Evolutionary conservation across 2,329 filamentous ascomycete species (phyloP), one percentile per base, ranked within the genome.

Genomic region (Chaetothyriales sp.): DNA sequence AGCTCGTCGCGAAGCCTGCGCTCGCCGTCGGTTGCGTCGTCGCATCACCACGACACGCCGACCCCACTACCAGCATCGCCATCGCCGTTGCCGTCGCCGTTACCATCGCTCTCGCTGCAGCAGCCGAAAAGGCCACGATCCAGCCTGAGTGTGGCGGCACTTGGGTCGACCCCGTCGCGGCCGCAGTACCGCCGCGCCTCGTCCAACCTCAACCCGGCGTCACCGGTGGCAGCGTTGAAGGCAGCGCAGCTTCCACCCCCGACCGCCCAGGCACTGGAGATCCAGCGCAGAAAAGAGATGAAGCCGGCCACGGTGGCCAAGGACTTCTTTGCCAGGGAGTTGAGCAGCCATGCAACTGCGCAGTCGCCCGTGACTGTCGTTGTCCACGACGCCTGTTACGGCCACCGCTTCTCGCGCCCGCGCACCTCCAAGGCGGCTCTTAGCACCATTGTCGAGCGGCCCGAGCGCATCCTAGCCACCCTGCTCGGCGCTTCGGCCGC

Each of bases 311-410:
- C 69, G 12, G 69, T 90, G 44, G 86, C 86, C 3, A 76, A 73
- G 46, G 74, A 78, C 7, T 79, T 84, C 64, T 85, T 94, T 62
- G 71, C 73, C 54, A 77, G 75, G 54, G 86, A 94, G 63, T 66
- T 93, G 28, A 72, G 77, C 15, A 66, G 74, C 5, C 81, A 86
- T 60, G 76, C 81, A 51, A 65, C 64, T 10, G 60, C 60, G 12
- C 62, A 67, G 50, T 66, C 75, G 2, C 72, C 88, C 53, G 87
- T 87, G 0, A 69, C 93, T 3, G 88, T 96, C 46, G 76, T 98
- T 26, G 71, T 98, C 1, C 88, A 96, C 61, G 92, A 98, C 69
- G 82, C 84, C 49, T 95, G 90, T 67, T 98, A 96, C 64, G 89
- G 90, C 20, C 92, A 98, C 68, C 82, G 88, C 19, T 98, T 81